phyloP scores from a whole-genome alignment of 1,284 basidiomycete genomes.

The Cystobasidium sp. region DNA sequence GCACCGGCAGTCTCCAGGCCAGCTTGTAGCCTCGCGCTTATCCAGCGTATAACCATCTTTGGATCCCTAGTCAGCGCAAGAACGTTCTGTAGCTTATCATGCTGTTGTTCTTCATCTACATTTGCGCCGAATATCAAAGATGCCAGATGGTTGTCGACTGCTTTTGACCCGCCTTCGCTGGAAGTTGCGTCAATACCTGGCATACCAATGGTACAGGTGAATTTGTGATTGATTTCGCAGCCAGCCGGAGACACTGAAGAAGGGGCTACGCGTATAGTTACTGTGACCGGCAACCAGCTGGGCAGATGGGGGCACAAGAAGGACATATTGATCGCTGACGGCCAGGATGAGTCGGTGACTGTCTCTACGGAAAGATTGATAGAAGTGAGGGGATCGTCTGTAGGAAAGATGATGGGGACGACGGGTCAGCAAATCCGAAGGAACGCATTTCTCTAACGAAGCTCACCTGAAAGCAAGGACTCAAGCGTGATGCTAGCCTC shows the following conservation, averaged over 20 bases:
- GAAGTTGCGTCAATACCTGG: too few species aligned
- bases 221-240: neutral
- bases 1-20: too few species aligned
- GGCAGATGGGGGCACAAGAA: conserved; percentile 24
- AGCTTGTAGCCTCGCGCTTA: too few species aligned
- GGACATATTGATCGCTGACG: conserved; percentile 3
- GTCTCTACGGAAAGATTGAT: conserved; percentile 11
- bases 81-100: too few species aligned
- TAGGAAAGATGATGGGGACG: neutral
- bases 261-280: conserved; percentile 8
- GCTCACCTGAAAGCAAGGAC: conserved; percentile 19
- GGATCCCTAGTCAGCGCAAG: too few species aligned
- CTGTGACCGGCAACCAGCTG: conserved; percentile 25
- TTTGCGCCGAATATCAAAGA: too few species aligned
- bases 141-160: too few species aligned
- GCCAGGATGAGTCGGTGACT: conserved; percentile 10
- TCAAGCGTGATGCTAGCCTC: conserved; percentile 20
- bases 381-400: conserved; percentile 13
- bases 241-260: conserved; percentile 7
- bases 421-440: neutral
- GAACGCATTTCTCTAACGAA: neutral
- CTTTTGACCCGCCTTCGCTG: too few species aligned
- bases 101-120: too few species aligned
- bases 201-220: too few species aligned
- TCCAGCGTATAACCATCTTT: too few species aligned